phyloP scores from a whole-genome alignment of 768 basidiomycete genomes.

The Trametes maxima region DNA sequence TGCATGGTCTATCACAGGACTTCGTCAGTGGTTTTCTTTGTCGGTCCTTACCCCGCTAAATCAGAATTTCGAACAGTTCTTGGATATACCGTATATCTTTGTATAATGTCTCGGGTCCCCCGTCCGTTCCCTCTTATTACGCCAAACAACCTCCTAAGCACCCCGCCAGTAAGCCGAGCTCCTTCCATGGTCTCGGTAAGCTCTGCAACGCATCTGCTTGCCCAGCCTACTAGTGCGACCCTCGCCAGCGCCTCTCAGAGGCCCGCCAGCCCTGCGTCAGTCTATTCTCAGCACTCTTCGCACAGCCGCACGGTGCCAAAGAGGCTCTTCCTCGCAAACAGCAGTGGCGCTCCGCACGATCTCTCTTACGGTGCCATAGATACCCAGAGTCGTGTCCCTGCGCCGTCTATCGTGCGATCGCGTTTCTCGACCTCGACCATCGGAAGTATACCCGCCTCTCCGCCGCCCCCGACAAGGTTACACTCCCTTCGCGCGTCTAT shows the following conservation, averaged over 20 bases:
- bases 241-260: not conserved
- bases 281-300: slow-evolving; percentile 1
- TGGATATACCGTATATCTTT: slow-evolving; percentile 27
- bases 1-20: slow-evolving; percentile 27
- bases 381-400: not conserved
- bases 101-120: slow-evolving; percentile 30
- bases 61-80: slow-evolving; percentile 20
- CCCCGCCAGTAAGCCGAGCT: slow-evolving; percentile 6
- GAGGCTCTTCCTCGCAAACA: slow-evolving; percentile 15
- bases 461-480: not conserved
- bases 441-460: not conserved
- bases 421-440: slow-evolving; percentile 13
- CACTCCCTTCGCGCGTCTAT: not conserved
- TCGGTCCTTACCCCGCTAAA: not conserved
- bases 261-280: slow-evolving; percentile 10
- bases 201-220: slow-evolving; percentile 23
- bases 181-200: slow-evolving; percentile 15
- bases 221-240: not conserved
- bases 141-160: slow-evolving; percentile 24
- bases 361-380: slow-evolving; percentile 13
- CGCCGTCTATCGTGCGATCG: not conserved
- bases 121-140: slow-evolving; percentile 25
- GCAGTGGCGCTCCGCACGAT: not conserved
- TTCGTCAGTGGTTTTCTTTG: slow-evolving; percentile 23
- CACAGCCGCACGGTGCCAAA: slow-evolving; percentile 7